phyloP scores from a whole-genome alignment of 371 early-diverging fungal genomes.

The Lichtheimia ornata region DNA sequence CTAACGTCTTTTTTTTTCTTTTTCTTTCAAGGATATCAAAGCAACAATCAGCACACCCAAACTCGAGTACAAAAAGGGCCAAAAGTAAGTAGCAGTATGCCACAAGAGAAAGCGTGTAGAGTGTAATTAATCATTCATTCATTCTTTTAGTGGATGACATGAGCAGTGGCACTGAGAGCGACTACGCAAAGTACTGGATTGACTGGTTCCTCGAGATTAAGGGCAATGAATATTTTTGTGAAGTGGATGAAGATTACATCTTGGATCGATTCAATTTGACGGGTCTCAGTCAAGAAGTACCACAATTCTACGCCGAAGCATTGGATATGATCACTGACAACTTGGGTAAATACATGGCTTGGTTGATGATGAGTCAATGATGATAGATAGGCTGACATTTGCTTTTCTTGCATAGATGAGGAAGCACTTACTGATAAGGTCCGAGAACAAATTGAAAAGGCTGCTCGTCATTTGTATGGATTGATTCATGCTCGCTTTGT shows the following conservation, averaged over 20 bases:
- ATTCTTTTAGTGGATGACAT: constrained; percentile 53
- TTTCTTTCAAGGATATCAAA: neutral
- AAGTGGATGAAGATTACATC: constrained; percentile 95
- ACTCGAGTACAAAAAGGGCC: constrained; percentile 1
- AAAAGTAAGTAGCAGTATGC: neutral
- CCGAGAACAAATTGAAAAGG: constrained; percentile 72
- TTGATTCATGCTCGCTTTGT: constrained; percentile 94
- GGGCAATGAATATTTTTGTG: constrained; percentile 94
- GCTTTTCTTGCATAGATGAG: constrained; percentile 41
- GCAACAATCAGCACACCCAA: neutral
- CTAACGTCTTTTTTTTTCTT: too few species aligned
- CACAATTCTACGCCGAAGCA: constrained; percentile 78
- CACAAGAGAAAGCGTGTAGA: neutral
- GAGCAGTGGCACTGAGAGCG: constrained; percentile 66
- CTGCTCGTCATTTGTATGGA: constrained; percentile 88
- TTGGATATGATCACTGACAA: constrained; percentile 93
- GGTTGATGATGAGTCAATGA: neutral
- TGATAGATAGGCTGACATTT: too few species aligned
- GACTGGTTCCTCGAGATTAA: constrained; percentile 78
- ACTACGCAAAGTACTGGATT: constrained; percentile 80
- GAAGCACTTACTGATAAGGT: constrained; percentile 69
- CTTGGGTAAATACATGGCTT: constrained; percentile 39
- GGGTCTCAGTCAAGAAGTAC: constrained; percentile 82
- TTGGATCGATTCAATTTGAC: constrained; percentile 96
- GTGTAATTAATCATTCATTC: neutral